These are phyloP conservation scores for Blastobotrys peoriensis DNA, from an alignment of 805 yeast genomes.

Conservation along the genomic window DNA sequence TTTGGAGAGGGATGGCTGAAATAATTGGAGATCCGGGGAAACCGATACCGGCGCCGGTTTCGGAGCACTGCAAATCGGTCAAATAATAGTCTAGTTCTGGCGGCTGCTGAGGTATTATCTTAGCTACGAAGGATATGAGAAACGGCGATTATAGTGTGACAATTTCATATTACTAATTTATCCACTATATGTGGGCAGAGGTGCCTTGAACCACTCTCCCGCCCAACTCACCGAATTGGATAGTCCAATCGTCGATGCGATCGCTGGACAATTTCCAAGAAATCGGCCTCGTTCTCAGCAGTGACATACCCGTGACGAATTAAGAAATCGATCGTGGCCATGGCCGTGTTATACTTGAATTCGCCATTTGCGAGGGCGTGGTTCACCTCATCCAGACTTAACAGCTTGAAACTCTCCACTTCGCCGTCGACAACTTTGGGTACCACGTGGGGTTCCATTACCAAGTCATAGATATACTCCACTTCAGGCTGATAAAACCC, in stretches of 20 bases:
- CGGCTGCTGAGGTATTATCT: too few species aligned
- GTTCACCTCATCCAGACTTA: constrained; percentile 54
- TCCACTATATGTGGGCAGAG: too few species aligned
- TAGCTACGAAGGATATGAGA: too few species aligned
- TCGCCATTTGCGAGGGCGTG: constrained; percentile 46
- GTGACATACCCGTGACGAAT: constrained; percentile 76
- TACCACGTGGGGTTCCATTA: constrained; percentile 37
- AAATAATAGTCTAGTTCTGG: too few species aligned
- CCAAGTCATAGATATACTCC: constrained; percentile 72
- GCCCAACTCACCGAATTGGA: too few species aligned
- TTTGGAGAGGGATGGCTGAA: too few species aligned
- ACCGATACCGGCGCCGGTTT: too few species aligned
- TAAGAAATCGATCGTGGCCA: constrained; percentile 74
- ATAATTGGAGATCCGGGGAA: too few species aligned
- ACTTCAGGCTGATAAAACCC: constrained; percentile 85
- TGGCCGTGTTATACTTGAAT: constrained; percentile 87
- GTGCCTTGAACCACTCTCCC: too few species aligned
- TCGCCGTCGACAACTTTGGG: constrained; percentile 70
- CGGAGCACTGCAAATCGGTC: too few species aligned
- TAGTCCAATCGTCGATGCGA: constrained; percentile 69
- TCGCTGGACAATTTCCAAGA: constrained; percentile 49
- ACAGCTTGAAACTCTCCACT: constrained; percentile 62
- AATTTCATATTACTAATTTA: too few species aligned
- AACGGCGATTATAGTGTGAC: too few species aligned
- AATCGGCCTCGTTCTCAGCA: constrained; percentile 60